Percentiles rank a stretch among this genome's conserved stretches.
Evolutionary conservation across 1,284 basidiomycete species (phyloP).

Genomic region (Spongispora temasekensis): DNA sequence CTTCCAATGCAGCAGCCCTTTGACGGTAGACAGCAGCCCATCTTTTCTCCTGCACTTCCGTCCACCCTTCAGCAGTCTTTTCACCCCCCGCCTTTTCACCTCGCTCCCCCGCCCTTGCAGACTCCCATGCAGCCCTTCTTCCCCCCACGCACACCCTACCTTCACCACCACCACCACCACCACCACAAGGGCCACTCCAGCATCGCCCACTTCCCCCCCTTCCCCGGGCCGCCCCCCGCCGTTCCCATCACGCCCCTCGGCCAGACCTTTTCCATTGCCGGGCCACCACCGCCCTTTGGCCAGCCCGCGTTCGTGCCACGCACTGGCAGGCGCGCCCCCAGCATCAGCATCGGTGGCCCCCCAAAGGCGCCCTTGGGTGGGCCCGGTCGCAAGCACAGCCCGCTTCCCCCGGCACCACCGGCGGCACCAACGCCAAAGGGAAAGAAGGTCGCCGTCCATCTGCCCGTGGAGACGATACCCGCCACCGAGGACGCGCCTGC

Average conservation of each 20-base stretch:
- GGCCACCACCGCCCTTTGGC: constrained; percentile 45
- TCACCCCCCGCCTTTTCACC: constrained; percentile 56
- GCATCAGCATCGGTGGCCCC: constrained; percentile 71
- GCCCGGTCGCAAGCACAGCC: constrained; percentile 71
- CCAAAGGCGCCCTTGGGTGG: constrained; percentile 81
- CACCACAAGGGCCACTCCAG: constrained; percentile 57
- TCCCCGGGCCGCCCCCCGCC: constrained; percentile 54
- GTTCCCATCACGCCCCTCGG: constrained; percentile 64
- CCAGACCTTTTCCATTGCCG: constrained; percentile 60
- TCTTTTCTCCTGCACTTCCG: constrained; percentile 68
- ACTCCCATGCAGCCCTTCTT: constrained; percentile 74
- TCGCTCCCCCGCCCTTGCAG: constrained; percentile 50
- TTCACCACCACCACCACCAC: too few species aligned
- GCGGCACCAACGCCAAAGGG: constrained; percentile 43
- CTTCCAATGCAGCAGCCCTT: constrained; percentile 51
- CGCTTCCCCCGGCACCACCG: constrained; percentile 44
- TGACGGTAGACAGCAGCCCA: constrained; percentile 42
- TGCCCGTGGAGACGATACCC: constrained; percentile 66
- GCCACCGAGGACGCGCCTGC: constrained; percentile 43
- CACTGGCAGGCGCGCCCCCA: constrained; percentile 60
- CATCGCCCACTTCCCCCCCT: constrained; percentile 56
- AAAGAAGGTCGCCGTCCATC: constrained; percentile 68
- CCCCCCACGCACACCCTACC: constrained; percentile 52
- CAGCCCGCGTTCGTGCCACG: constrained; percentile 59
- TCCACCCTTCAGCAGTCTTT: constrained; percentile 59